phyloP scores from a whole-genome alignment of 1,284 basidiomycete genomes.

The Paramarasmius palmivorus region DNA sequence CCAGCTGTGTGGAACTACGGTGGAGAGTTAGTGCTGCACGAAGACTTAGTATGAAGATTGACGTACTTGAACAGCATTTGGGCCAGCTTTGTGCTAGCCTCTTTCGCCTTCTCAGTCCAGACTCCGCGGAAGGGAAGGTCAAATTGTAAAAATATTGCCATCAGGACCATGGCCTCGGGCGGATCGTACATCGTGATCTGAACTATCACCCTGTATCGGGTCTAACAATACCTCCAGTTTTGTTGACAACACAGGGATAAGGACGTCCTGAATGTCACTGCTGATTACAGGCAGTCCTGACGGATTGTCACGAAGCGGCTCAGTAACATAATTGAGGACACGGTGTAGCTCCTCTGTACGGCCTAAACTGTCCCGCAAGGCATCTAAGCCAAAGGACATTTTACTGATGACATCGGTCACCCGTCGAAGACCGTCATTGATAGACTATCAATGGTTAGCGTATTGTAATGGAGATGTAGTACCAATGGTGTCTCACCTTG shows the following conservation, averaged over 20 bases:
- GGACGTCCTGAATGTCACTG: constrained; percentile 51
- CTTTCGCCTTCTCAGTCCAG: constrained; percentile 58
- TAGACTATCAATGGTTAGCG: constrained; percentile 49
- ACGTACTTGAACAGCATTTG: constrained; percentile 56
- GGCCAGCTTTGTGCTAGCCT: constrained; percentile 45
- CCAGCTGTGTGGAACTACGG: constrained; percentile 57
- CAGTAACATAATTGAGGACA: constrained; percentile 65
- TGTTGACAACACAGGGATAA: constrained; percentile 47
- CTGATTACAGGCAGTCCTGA: constrained; percentile 51
- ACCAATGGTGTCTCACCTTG: constrained; percentile 46
- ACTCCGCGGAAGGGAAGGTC: constrained; percentile 60
- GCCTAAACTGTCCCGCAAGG: constrained; percentile 38
- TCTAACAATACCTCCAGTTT: constrained; percentile 46
- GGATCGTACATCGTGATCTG: constrained; percentile 16
- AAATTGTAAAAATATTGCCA: constrained; percentile 72
- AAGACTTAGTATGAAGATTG: background rate
- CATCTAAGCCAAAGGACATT: constrained; percentile 29
- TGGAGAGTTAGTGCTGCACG: too few species aligned
- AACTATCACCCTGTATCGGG: constrained; percentile 28
- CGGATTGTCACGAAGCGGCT: constrained; percentile 55
- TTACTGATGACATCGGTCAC: constrained; percentile 58
- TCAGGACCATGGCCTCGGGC: constrained; percentile 43
- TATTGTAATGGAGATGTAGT: background rate
- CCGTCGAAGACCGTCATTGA: constrained; percentile 71
- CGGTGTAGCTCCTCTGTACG: constrained; percentile 69